Conservation (phyloP, 768 basidiomycete genomes). For the Podaxis rugospora region DNA sequence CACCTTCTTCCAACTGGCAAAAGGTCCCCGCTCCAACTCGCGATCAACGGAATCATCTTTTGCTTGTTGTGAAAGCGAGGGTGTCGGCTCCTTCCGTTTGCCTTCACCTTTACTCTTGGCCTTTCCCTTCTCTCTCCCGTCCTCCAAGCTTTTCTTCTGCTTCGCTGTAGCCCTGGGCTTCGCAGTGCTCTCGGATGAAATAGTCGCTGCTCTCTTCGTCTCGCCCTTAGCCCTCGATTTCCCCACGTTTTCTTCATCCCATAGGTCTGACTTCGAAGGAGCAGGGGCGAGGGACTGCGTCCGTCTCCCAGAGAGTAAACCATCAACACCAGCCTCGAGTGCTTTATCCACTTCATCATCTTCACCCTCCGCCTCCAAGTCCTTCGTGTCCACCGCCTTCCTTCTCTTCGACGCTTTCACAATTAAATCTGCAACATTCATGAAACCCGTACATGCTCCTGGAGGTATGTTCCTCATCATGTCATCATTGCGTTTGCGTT, state of each 20-base stretch:
- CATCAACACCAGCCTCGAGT: constrained; percentile 52
- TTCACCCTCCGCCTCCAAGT: constrained; percentile 50
- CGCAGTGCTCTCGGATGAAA: background rate
- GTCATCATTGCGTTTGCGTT: constrained; percentile 71
- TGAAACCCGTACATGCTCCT: constrained; percentile 70
- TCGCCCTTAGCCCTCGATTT: constrained; percentile 29
- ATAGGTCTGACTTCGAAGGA: constrained; percentile 18
- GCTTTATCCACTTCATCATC: constrained; percentile 70
- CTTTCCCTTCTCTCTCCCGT: constrained; percentile 21
- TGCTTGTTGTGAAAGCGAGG: constrained; percentile 24
- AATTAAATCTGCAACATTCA: constrained; percentile 60
- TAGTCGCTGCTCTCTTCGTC: constrained; percentile 43
- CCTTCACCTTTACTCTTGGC: constrained; percentile 31
- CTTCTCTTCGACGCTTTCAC: constrained; percentile 44
- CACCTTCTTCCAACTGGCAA: background rate
- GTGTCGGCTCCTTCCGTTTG: constrained; percentile 11
- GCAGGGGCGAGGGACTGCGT: constrained; percentile 41
- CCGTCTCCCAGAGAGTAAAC: constrained; percentile 36
- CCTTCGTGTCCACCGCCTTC: constrained; percentile 37
- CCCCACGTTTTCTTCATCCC: background rate
- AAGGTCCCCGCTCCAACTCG: constrained; percentile 45
- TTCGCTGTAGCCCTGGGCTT: constrained; percentile 1
- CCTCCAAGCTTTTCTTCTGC: background rate
- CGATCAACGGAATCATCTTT: constrained; percentile 52
- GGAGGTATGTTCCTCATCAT: constrained; percentile 65